Evolutionary conservation across 2,329 filamentous ascomycete genomes (phyloP), one percentile per base, ranked within the genome.

Genomic region (Thelonectria rubi): DNA sequence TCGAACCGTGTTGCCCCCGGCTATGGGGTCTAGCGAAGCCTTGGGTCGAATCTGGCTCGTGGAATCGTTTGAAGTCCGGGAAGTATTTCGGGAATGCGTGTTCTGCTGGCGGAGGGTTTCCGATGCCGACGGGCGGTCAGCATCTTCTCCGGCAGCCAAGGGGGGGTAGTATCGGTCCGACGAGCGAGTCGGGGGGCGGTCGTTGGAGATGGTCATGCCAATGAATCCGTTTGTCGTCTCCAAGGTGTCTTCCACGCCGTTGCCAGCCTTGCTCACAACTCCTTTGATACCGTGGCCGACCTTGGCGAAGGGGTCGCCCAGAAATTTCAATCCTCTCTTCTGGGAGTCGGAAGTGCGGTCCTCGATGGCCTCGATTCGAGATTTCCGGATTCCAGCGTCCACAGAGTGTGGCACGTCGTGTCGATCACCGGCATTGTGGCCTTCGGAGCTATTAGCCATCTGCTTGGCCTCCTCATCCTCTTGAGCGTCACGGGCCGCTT

Each of bases 171-270:
- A 17, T 47, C 65, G 17, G 0, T 77, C 40, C 69, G 75, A 55
- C 69, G 65, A 17, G 73, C 74, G 62, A 5, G 67, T 69, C 1
- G 57, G 11, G 3, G 11, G 17, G 2, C 62, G 63, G 3, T 68
- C 61, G 0, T 51, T 65, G 0, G 54, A 0, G 6, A 60, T 34
- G 0, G 3, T 10, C 0, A 73, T 3, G 67, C 77, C 68, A 6
- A 75, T 65, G 64, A 88, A 88, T 1, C 85, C 85, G 60, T 87
- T 85, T 0, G 82, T 86, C 5, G 81, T 82, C 55, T 84, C 84
- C 18, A 89, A 69, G 11, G 82, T 81, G 21, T 75, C 77, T 32
- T 86, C 84, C 3, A 88, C 74, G 4, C 81, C 84, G 12, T 81
- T 79, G 2, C 80, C 80, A 15, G 81, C 78, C 54, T 80, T 84